Evolutionary conservation across 352 stramenopile species (phyloP).

Genomic region (Pythium vanterpoolii): DNA sequence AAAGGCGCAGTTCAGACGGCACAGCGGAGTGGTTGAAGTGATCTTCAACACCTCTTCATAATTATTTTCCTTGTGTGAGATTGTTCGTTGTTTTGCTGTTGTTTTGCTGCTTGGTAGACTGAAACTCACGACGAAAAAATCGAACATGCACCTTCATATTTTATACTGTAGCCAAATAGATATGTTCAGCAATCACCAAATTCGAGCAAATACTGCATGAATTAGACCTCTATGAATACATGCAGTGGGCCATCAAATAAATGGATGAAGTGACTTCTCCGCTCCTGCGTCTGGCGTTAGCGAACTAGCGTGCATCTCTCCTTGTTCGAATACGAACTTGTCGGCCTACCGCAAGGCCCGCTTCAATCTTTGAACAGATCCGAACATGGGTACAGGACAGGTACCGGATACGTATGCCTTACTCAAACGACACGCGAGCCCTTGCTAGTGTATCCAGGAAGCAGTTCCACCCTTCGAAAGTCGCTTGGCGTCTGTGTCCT

Average conservation of each 20-base stretch:
- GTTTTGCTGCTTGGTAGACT: too few species aligned
- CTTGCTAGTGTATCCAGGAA: background rate
- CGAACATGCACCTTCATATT: background rate
- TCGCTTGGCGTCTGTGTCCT: background rate
- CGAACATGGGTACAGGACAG: constrained; percentile 5
- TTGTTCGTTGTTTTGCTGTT: too few species aligned
- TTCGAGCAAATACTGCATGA: too few species aligned
- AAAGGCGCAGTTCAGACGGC: background rate
- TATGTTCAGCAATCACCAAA: background rate
- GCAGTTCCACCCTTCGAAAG: background rate
- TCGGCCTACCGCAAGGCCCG: constrained; percentile 2
- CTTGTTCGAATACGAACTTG: constrained; percentile 8
- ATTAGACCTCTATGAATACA: constrained; percentile 5
- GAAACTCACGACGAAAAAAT: constrained; percentile 6
- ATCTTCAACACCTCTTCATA: too few species aligned
- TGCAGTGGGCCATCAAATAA: too few species aligned
- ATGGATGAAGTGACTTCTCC: background rate
- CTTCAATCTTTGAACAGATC: constrained; percentile 11
- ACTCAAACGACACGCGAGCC: background rate
- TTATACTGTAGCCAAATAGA: background rate
- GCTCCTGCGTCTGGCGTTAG: constrained; percentile 10
- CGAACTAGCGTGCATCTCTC: constrained; percentile 25
- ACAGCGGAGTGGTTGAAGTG: too few species aligned
- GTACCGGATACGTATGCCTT: background rate
- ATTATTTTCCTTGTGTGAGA: too few species aligned